Evolutionary conservation across 2,329 filamentous ascomycete genomes (phyloP), one percentile per base, ranked within the genome.

Genomic region (Coleophoma cylindrospora): DNA sequence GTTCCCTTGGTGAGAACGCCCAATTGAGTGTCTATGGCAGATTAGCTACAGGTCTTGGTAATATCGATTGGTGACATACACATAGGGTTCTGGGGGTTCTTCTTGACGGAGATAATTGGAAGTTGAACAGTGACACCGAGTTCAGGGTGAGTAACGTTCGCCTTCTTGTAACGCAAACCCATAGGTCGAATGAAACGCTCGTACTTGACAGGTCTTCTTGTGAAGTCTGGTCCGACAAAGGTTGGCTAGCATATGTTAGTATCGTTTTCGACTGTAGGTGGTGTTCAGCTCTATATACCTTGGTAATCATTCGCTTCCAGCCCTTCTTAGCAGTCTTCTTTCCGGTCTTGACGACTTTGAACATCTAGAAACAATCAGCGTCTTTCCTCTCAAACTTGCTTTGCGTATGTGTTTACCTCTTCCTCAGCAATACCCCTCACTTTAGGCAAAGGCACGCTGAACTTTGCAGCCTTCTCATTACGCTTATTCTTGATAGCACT

Each of bases 401-500:
- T 27, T 27, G 7, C 27, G 9, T 27, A 27, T 27, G 6, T 27
- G 2, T 27, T 27, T 27, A 27, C 27, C 75, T 96, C 92, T 77
- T 95, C 90, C 74, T 97, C 92, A 59, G 82, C 84, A 61, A 97
- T 96, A 57, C 90, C 92, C 64, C 89, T 83, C 41, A 97, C 94
- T 74, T 96, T 96, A 34, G 94, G 94, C 64, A 99, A 70, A 2
- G 94, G 94, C 37, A 97, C 94, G 33, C 80, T 81, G 68, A 96
- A 97, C 66, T 92, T 89, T 46, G 94, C 94, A 7, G 91, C 90
- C 79, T 96, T 96, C 70, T 96, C 95, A 56, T 80, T 80, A 38
- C 94, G 80, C 79, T 96, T 96, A 70, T 96, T 90, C 81, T 97
- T 99, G 74, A 96, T 95, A 48, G 91, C 88, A 53, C 81, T 87